Base-by-base conservation (phyloP, 169 alveolate species). In the Babesia bigemina region DNA sequence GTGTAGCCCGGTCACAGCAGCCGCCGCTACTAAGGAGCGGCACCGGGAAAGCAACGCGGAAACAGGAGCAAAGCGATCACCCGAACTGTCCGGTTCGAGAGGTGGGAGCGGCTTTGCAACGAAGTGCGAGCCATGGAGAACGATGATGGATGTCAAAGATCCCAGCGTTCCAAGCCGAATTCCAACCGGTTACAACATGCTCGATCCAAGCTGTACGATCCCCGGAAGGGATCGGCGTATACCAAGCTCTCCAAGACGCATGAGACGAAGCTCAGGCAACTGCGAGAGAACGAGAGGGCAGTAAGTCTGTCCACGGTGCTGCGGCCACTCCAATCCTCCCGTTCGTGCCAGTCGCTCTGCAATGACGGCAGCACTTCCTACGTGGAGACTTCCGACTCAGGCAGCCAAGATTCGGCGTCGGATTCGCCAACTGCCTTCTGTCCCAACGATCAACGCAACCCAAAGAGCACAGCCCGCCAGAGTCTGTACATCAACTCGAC, bases 191-290 rank as follows among this genome's bases (percentile, higher is more conserved):
- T 13, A 6, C 33, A 17, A 6, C 74, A 22, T 19, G 42, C 52
- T 17, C 39, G 39, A 11, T 50, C 63, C 4, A 67, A 67, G 65
- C 76, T 67, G 21, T 67, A 67, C 21, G 76, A 67, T 22, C 76
- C 76, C 3, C 8, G 76, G 24, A 55, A 55, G 22, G 76, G 76
- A 14, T 67, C 76, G 17, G 76, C 76, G 2, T 67, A 67, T 48
- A 11, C 76, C 16, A 49, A 29, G 16, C 36, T 67, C 49, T 67
- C 76, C 24, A 33, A 53, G 53, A 67, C 76, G 33, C 65, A 67
- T 36, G 76, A 67, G 26, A 10, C 21, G 24, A 67, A 67, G 12
- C 65, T 67, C 22, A 10, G 65, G 39, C 2, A 67, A 52, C 33
- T 13, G 39, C 50, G n/a, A 19, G 58, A 67, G 19, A 17, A 52